phyloP scores from a whole-genome alignment of 345 rosid species.

The Capsella bursapastoris region DNA sequence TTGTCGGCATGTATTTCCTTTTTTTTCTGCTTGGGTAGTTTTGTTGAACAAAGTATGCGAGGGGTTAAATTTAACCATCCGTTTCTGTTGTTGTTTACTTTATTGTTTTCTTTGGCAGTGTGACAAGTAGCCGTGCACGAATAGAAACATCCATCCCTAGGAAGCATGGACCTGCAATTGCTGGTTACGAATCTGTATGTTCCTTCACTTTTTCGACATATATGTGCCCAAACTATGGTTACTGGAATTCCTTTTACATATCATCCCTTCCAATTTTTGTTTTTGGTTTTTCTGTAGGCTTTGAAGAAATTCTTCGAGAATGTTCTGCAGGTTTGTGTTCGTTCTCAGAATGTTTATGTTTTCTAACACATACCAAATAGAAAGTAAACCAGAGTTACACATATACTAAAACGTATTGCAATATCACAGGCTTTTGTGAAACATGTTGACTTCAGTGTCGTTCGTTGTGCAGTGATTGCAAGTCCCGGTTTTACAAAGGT shows the following conservation, averaged over 20 bases:
- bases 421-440: constrained; percentile 75
- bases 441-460: constrained; percentile 83
- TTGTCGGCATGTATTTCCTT: constrained; percentile 1
- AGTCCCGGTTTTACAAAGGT: constrained; percentile 99
- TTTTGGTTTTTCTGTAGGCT: constrained; percentile 57
- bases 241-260: neutral
- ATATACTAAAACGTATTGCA: constrained; percentile 13
- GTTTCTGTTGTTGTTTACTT: constrained; percentile 3
- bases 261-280: constrained; percentile 3
- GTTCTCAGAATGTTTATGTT: constrained; percentile 14
- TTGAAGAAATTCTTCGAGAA: constrained; percentile 88
- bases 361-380: constrained; percentile 10
- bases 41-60: constrained; percentile 13
- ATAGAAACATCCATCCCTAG: constrained; percentile 96
- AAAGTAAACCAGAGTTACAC: neutral
- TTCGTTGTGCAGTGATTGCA: constrained; percentile 93
- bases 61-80: neutral
- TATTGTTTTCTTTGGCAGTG: constrained; percentile 50
- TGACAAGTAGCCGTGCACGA: constrained; percentile 81
- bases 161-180: constrained; percentile 98
- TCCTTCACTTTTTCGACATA: constrained; percentile 18
- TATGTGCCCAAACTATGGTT: neutral
- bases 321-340: constrained; percentile 73
- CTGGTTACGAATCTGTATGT: constrained; percentile 81
- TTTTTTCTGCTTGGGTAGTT: constrained; percentile 1